Base-by-base conservation (phyloP, 768 basidiomycete genomes). In the Arthromyces matolae region DNA sequence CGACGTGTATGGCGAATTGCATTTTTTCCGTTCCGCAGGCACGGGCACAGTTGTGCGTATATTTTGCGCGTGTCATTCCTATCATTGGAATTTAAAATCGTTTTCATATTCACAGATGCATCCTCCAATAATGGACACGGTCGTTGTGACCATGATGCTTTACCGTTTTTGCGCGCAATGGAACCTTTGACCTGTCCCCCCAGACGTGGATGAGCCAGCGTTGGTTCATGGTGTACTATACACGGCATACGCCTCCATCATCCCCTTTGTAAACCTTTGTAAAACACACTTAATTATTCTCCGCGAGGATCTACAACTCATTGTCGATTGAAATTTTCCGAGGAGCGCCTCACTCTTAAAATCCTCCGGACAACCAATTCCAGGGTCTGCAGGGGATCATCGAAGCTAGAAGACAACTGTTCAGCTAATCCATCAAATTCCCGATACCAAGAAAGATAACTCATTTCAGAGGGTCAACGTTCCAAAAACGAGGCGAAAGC, bases 101-200 rank as follows among this genome's bases (percentile, higher is more conserved):
- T 42, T 18, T 55, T 42, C 51, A 37, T 62, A 84, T 55, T 35
- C 49, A 43, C 61, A 89, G 88, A 86, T 81, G 75, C 89, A 89
- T 62, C 89, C 88, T 42, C 89, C 89, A 55, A 83, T 92, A 66
- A 92, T 92, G 89, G 88, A 92, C 72, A 82, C 80, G 36, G 88
- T 92, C 51, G 85, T 84, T 22, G 81, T 92, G 56, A 89, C 89
- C 23, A 80, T 81, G 45, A 90, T 91, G 88, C 74, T 92, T 28
- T 90, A 87, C 69, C 83, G 90, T 39, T 87, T 89, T 65, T 86
- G 84, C 57, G 72, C 69, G 35, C 63, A 71, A 40, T 79, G 73
- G 72, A 76, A 76, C 56, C 64, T 78, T 38, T 76, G 63, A 71
- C 40, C 25, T 50, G 43, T 36, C 7, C 50, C 35, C 46, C 45